Percentiles rank a stretch among this genome's conserved stretches.
phyloP scores from a whole-genome alignment of 305 asterid species.

The Fraxinus velutina region DNA sequence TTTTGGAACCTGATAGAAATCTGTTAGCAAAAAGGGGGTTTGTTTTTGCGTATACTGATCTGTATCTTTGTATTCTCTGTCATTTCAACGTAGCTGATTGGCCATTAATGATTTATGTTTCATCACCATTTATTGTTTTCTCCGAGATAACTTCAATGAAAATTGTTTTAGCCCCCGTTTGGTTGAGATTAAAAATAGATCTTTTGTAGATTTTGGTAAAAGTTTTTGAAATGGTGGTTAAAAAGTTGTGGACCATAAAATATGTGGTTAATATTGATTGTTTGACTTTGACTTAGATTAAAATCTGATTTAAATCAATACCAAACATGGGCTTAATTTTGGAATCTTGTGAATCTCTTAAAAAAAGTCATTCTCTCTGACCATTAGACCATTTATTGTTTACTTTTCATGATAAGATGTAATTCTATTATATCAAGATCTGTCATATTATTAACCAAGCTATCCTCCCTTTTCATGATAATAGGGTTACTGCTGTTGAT shows the following conservation, averaged over 20 bases:
- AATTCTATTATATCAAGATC: background rate
- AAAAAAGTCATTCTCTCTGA: background rate
- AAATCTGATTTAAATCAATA: no score
- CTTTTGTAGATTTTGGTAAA: no score
- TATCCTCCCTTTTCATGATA: conserved; percentile 25
- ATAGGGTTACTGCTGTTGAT: conserved; percentile 98
- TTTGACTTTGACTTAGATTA: no score
- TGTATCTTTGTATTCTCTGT: background rate
- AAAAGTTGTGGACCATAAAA: no score
- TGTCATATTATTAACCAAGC: conserved; percentile 3
- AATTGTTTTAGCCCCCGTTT: background rate
- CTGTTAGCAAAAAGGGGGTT: background rate
- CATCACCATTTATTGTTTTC: background rate
- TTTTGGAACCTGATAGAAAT: background rate
- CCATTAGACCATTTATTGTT: background rate
- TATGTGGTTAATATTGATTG: no score
- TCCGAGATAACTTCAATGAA: background rate
- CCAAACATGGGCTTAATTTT: background rate
- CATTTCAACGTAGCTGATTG: background rate
- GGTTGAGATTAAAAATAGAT: no score
- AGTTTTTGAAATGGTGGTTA: no score
- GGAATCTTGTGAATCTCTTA: background rate
- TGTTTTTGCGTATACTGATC: background rate
- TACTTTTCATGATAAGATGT: background rate
- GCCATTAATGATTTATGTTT: background rate